Base-by-base conservation (phyloP, 352 stramenopile species). In the Thalassiosira hispida region DNA sequence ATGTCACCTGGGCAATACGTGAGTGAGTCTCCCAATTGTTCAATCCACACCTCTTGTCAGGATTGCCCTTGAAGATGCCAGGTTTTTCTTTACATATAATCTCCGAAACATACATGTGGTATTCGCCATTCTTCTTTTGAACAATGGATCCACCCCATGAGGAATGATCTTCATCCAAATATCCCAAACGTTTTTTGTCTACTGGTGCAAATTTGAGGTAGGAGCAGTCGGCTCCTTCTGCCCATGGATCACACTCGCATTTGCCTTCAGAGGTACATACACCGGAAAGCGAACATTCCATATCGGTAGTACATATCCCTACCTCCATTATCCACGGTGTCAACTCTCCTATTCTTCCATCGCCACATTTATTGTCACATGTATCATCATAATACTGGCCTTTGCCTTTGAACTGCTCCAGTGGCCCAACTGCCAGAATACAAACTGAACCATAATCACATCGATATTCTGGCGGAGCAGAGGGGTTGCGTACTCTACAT, bases 41-140 rank as follows among this genome's bases (percentile, higher is more conserved):
- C 18, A 81, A 29, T 3, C 73, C 73, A 52, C 73, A 81, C 63
- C 73, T 29, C 62, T 66, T 72, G 42, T 49, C 49, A 2, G 35
- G n/a, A 53, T 70, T 20, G 16, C 16, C 40, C 40, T 49, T 49
- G 40, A 4, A 49, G 16, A 49, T 72, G 42, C 38, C 49, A 2
- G 35, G n/a, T 44, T 70, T 20, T 23, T 16, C 40, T 12, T 49
- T 49, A 12, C 40, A 49, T 2, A 49, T 8, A 25, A 81, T 81
- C 44, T 81, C 73, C 12, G 65, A 71, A 35, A 81, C 55, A 51
- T 66, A 77, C 73, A 81, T 81, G 42, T 81, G 73, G 57, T 72
- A 81, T 33, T 61, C 29, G 27, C 59, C 42, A 57, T 63, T 49
- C 16, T 56, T 6, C 4, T 67, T 77, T 61, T 66, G 69, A 55